phyloP scores from a whole-genome alignment of 2,329 filamentous ascomycete genomes.

The Corniculantispora saksenae region DNA sequence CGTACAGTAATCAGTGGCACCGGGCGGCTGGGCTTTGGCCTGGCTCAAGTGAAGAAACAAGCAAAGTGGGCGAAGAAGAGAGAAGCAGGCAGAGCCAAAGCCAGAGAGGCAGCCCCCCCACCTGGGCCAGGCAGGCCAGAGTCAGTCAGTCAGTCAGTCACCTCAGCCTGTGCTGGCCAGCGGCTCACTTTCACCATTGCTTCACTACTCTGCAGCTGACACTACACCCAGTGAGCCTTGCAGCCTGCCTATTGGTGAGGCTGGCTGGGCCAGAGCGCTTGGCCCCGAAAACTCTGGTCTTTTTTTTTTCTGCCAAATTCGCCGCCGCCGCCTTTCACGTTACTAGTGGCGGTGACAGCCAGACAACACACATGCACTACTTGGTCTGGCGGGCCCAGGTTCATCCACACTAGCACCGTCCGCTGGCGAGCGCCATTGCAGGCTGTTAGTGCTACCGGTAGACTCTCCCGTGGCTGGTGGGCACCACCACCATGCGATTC shows the following conservation, averaged over 20 bases:
- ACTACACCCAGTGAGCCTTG: neutral
- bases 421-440: no score
- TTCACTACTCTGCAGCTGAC: neutral
- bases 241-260: neutral
- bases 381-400: neutral
- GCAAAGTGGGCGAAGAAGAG: slow-evolving; percentile 1
- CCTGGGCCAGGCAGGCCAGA: neutral
- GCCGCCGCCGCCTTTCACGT: neutral
- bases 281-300: neutral
- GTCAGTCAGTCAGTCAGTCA: neutral
- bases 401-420: neutral
- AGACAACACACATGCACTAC: no score
- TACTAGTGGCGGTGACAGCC: slow-evolving; percentile 2
- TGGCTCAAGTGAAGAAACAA: no score
- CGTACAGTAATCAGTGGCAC: slow-evolving; percentile 12
- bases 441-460: neutral
- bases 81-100: slow-evolving; percentile 8
- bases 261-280: neutral
- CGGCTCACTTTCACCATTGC: neutral
- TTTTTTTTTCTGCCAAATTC: neutral
- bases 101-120: no score
- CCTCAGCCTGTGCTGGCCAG: neutral
- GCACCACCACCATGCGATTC: slow-evolving; percentile 4
- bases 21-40: no score
- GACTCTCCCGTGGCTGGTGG: neutral